Evolutionary conservation across 2,329 filamentous ascomycete species (phyloP).

Genomic region (Didymella glomerata): DNA sequence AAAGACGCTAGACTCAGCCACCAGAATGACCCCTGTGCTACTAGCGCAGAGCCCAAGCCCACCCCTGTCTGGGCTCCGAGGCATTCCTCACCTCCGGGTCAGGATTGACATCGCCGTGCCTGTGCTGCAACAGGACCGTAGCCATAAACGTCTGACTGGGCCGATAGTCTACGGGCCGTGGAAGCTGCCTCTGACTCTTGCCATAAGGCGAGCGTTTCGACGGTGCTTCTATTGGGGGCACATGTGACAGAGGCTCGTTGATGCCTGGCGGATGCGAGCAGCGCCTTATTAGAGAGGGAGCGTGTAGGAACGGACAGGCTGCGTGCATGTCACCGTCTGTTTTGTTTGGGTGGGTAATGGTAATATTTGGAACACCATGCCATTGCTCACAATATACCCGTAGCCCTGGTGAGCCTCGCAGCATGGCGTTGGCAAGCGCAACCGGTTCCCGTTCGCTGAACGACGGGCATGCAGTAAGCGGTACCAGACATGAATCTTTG

Average conservation of each 20-base stretch:
- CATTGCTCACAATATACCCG: conserved; percentile 34
- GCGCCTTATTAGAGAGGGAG: conserved; percentile 20
- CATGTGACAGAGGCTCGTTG: conserved; percentile 14
- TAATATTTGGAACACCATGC: conserved; percentile 30
- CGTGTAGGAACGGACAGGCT: conserved; percentile 12
- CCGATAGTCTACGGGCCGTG: conserved; percentile 14
- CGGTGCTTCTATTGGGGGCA: conserved; percentile 2
- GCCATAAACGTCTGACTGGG: conserved; percentile 24
- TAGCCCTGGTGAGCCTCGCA: conserved; percentile 24
- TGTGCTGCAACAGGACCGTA: conserved; percentile 27
- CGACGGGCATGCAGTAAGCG: conserved; percentile 25
- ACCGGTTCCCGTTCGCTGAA: conserved; percentile 14
- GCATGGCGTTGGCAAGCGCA: conserved; percentile 1
- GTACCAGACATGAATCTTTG: conserved; percentile 32
- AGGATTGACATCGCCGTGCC: conserved; percentile 31
- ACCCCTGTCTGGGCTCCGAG: conserved; percentile 25
- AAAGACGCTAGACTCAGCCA: conserved; percentile 18
- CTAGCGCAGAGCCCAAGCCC: conserved; percentile 26
- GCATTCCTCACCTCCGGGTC: conserved; percentile 42
- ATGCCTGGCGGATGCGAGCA: conserved; percentile 25
- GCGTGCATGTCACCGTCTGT: conserved; percentile 15
- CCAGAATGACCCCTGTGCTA: conserved; percentile 9
- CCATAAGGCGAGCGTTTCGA: conserved; percentile 6
- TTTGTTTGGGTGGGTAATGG: conserved; percentile 28
- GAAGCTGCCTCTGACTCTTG: conserved; percentile 6